phyloP scores from a whole-genome alignment of 2,329 filamentous ascomycete species.

The Leptographium radiaticola region DNA sequence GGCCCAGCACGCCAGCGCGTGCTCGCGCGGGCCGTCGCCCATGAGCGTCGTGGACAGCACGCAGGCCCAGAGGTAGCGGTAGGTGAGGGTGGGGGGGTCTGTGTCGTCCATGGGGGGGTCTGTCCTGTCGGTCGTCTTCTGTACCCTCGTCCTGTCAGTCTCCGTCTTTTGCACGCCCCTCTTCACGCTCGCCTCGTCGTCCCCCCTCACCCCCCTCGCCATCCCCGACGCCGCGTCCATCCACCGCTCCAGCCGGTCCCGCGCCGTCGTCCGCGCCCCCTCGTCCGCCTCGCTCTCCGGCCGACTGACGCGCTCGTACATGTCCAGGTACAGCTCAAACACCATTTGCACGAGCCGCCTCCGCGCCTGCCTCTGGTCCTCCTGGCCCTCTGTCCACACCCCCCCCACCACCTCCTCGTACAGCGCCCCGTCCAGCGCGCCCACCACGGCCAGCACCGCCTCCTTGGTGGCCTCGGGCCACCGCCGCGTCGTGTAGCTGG shows the following conservation, averaged over 20 bases:
- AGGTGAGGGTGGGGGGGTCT: constrained; percentile 25
- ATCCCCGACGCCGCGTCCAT: constrained; percentile 34
- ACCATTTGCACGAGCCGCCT: constrained; percentile 41
- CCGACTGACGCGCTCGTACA: constrained; percentile 45
- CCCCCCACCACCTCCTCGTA: constrained; percentile 32
- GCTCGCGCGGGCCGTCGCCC: constrained; percentile 34
- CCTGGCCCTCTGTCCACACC: constrained; percentile 7
- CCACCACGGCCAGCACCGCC: constrained; percentile 43
- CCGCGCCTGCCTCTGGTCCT: constrained; percentile 17
- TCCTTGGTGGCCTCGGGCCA: constrained; percentile 48
- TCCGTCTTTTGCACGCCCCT: no score
- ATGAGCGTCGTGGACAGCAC: constrained; percentile 38
- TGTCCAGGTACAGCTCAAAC: constrained; percentile 48
- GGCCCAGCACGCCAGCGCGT: constrained; percentile 45
- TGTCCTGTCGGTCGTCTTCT: no score
- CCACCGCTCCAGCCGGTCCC: constrained; percentile 37
- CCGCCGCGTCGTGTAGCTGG: constrained; percentile 37
- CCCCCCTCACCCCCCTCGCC: constrained; percentile 22
- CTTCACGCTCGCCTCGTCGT: background rate
- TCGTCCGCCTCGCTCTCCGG: constrained; percentile 41
- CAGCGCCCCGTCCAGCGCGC: constrained; percentile 37
- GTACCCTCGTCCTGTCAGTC: constrained; percentile 11
- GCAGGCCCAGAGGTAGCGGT: constrained; percentile 45
- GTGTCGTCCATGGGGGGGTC: no score
- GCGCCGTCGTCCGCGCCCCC: constrained; percentile 33